phyloP scores from a whole-genome alignment of 176 grass and related monocot genomes.

The Ensete glaucum region DNA sequence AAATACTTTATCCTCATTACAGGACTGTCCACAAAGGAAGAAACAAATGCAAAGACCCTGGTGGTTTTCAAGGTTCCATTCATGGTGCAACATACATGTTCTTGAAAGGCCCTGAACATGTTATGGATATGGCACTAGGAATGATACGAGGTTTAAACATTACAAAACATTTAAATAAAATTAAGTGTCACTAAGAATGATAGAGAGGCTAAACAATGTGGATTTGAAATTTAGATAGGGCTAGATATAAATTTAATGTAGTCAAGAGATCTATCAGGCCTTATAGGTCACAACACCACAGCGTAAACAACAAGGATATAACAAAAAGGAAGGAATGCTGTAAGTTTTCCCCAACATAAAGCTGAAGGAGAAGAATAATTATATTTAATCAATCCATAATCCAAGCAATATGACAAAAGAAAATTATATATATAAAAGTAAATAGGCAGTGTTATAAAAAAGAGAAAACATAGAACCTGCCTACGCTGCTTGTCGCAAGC shows the following conservation, averaged over 20 bases:
- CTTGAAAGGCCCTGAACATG: not conserved
- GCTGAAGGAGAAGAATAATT: not conserved
- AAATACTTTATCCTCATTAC: not conserved
- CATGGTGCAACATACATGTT: not conserved
- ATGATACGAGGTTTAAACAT: not conserved
- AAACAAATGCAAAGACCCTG: not conserved
- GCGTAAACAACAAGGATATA: not conserved
- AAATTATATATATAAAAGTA: not conserved
- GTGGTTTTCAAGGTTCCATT: not conserved
- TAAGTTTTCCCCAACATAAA: not conserved
- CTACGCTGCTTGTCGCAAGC: conserved; percentile 76
- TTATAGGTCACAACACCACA: not conserved
- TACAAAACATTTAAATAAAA: not conserved
- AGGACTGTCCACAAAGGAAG: not conserved
- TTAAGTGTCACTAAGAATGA: not conserved
- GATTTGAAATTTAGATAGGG: not conserved
- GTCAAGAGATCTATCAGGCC: not conserved
- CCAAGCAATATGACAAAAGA: not conserved
- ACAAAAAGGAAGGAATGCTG: not conserved
- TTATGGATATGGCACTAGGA: not conserved
- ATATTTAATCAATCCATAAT: not conserved
- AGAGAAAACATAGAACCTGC: conserved; percentile 55
- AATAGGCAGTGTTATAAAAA: not conserved
- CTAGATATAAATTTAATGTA: not conserved
- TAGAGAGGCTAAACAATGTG: not conserved